Percentiles rank a stretch among this genome's conserved stretches.
Evolutionary conservation across 2,329 filamentous ascomycete species (phyloP).

Genomic region (Aspergillus novoparasiticus): DNA sequence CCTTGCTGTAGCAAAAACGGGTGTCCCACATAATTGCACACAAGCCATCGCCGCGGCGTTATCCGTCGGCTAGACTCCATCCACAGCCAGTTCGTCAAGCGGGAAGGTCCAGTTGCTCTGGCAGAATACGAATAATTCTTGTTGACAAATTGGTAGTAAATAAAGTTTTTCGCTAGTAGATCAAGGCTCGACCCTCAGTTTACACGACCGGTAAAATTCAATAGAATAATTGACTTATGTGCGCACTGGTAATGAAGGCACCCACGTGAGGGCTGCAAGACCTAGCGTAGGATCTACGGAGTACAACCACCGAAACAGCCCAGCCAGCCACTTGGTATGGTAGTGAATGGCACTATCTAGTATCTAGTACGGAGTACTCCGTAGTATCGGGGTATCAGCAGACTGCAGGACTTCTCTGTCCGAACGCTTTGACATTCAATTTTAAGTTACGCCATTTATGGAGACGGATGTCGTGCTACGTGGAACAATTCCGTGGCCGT

Average conservation of each 20-base stretch:
- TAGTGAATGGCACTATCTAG: no score
- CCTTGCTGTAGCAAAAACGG: not conserved
- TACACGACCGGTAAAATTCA: not conserved
- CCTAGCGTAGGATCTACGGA: not conserved
- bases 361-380: no score
- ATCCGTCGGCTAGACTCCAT: no score
- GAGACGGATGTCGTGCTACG: not conserved
- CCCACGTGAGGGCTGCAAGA: not conserved
- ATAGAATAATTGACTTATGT: not conserved
- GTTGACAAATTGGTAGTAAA: not conserved
- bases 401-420: not conserved
- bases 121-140: not conserved
- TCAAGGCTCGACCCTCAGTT: not conserved
- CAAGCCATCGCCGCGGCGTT: not conserved
- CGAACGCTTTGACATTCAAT: not conserved
- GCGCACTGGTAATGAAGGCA: not conserved
- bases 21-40: not conserved
- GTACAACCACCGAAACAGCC: not conserved
- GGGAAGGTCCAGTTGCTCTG: not conserved
- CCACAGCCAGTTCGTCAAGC: not conserved
- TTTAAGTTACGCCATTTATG: constrained; percentile 6
- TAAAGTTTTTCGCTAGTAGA: not conserved
- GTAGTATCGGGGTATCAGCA: no score
- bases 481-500: not conserved
- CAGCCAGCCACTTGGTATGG: not conserved